Conservation (phyloP, 495 filamentous ascomycete species). For the Xylaria scruposa region DNA sequence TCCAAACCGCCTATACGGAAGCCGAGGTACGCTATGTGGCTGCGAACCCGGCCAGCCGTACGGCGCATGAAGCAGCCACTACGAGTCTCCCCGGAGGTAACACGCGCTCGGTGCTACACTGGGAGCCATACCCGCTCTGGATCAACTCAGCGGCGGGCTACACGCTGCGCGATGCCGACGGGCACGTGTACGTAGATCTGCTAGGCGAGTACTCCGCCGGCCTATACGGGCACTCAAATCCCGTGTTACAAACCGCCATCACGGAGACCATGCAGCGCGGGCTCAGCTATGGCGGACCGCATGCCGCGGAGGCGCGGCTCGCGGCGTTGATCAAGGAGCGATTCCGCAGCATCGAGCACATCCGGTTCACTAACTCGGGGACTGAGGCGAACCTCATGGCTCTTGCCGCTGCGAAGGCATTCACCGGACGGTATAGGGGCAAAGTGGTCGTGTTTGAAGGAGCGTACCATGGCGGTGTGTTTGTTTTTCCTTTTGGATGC, state of each 20-base stretch:
- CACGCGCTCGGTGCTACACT: conserved; percentile 63
- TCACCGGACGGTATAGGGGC: conserved; percentile 42
- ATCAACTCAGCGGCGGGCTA: conserved; percentile 49
- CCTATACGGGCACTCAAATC: conserved; percentile 61
- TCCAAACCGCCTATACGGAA: conserved; percentile 34
- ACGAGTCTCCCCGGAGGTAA: conserved; percentile 64
- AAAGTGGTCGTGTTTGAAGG: conserved; percentile 58
- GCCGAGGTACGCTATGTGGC: conserved; percentile 42
- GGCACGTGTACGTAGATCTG: conserved; percentile 56
- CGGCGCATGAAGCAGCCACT: conserved; percentile 47
- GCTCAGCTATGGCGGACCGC: conserved; percentile 26
- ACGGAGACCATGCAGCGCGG: conserved; percentile 28
- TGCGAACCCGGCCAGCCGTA: conserved; percentile 45
- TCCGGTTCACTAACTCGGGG: conserved; percentile 61
- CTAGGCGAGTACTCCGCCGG: conserved; percentile 61
- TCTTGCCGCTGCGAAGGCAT: conserved; percentile 47
- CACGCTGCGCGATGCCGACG: conserved; percentile 51
- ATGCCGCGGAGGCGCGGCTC: conserved; percentile 45
- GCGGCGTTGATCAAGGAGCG: conserved; percentile 50
- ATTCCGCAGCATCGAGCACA: conserved; percentile 48
- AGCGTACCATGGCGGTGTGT: conserved; percentile 63
- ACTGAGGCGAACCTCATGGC: conserved; percentile 62
- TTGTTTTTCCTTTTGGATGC: conserved; percentile 45
- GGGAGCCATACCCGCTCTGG: conserved; percentile 62
- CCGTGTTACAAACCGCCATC: conserved; percentile 47